A percentile compares a stretch with the other conserved stretches of the same genome.
phyloP scores from a whole-genome alignment of 2,329 filamentous ascomycete genomes.

The Cadophora gregata region DNA sequence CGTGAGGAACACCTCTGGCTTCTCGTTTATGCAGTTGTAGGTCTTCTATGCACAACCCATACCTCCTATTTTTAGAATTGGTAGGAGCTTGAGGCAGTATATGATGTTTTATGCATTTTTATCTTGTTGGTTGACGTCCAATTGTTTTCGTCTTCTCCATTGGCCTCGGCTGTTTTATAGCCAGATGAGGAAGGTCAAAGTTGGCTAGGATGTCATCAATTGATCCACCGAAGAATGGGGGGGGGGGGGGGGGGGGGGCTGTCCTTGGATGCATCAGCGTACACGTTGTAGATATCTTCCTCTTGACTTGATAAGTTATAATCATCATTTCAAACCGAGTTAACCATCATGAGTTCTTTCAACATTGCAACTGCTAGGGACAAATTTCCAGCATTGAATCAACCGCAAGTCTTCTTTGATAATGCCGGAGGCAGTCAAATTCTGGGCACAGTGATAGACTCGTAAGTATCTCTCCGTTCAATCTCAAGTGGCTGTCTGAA shows the following conservation, averaged over 20 bases:
- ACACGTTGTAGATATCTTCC: background rate
- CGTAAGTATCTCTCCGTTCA: conserved; percentile 53
- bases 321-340: background rate
- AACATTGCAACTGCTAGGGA: conserved; percentile 61
- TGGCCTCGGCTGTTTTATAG: background rate
- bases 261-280: background rate
- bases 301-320: background rate
- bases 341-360: conserved; percentile 48
- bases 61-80: background rate
- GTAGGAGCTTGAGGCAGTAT: background rate
- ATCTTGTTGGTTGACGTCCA: background rate
- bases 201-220: conserved; percentile 9
- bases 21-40: background rate
- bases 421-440: conserved; percentile 80
- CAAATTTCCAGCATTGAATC: conserved; percentile 71
- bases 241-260: no score
- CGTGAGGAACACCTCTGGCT: background rate
- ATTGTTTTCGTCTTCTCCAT: background rate
- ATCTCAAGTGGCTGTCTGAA: conserved; percentile 14
- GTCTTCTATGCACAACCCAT: no score
- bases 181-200: background rate
- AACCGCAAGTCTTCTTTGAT: conserved; percentile 75
- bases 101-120: background rate
- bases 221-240: conserved; percentile 17
- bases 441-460: conserved; percentile 68